Conservation (phyloP, 1,284 basidiomycete genomes). For the Ustilago nuda region DNA sequence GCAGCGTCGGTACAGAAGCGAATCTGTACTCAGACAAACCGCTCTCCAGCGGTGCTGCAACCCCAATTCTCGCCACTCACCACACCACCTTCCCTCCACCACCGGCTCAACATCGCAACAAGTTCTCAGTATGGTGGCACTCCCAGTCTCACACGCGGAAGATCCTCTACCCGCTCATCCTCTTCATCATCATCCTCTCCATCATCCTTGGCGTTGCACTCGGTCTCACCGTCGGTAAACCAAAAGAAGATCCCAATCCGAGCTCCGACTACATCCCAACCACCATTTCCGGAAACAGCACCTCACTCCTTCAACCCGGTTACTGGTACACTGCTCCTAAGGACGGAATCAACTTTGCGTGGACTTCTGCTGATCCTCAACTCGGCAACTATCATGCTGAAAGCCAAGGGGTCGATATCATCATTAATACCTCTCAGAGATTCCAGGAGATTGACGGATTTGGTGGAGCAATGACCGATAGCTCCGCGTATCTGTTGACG, state of each 20-base stretch:
- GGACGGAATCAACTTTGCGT: conserved; percentile 45
- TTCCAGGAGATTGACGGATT: conserved; percentile 52
- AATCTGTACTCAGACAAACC: conserved; percentile 22
- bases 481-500: conserved; percentile 41
- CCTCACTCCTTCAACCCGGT: conserved; percentile 28
- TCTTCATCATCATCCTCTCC: conserved; percentile 15
- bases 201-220: conserved; percentile 39
- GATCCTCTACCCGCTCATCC: conserved; percentile 16
- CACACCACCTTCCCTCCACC: background rate
- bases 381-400: conserved; percentile 31
- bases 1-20: conserved; percentile 9
- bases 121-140: conserved; percentile 19
- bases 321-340: conserved; percentile 34
- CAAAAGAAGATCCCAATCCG: conserved; percentile 22
- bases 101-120: conserved; percentile 4
- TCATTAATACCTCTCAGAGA: conserved; percentile 40
- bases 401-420: conserved; percentile 47
- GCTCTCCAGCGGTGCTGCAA: background rate
- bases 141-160: conserved; percentile 12
- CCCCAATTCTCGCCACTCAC: conserved; percentile 19
- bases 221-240: conserved; percentile 27
- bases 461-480: conserved; percentile 56
- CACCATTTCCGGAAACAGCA: conserved; percentile 23
- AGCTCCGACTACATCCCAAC: conserved; percentile 32
- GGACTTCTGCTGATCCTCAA: conserved; percentile 28